Conservation (phyloP, 2,329 filamentous ascomycete species). For the Rasamsonia emersonii region DNA sequence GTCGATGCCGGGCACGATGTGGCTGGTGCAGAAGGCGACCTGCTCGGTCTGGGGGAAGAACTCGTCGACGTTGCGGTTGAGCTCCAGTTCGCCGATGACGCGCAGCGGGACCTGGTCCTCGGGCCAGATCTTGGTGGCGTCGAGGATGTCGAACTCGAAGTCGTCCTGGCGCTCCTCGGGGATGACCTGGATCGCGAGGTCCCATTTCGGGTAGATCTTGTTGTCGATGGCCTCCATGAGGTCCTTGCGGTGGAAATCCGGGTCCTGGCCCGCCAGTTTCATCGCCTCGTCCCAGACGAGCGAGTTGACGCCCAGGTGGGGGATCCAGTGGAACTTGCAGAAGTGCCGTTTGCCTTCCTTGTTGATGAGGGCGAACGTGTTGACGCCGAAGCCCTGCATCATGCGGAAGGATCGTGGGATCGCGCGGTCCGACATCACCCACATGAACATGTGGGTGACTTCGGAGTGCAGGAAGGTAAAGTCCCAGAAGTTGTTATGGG, state of each 20-base stretch:
- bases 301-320: slow-evolving; percentile 65
- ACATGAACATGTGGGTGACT: slow-evolving; percentile 70
- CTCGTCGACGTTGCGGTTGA: slow-evolving; percentile 73
- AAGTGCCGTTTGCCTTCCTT: slow-evolving; percentile 60
- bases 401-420: slow-evolving; percentile 70
- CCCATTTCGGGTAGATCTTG: slow-evolving; percentile 66
- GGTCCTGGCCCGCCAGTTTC: slow-evolving; percentile 65
- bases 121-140: slow-evolving; percentile 80
- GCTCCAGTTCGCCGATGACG: slow-evolving; percentile 69
- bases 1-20: slow-evolving; percentile 70
- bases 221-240: slow-evolving; percentile 64
- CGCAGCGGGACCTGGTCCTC: slow-evolving; percentile 66
- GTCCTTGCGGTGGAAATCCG: slow-evolving; percentile 75
- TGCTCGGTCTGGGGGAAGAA: slow-evolving; percentile 79
- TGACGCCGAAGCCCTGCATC: slow-evolving; percentile 83
- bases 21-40: slow-evolving; percentile 70
- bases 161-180: slow-evolving; percentile 62
- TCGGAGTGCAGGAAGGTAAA: slow-evolving; percentile 61
- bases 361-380: slow-evolving; percentile 65
- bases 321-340: slow-evolving; percentile 71
- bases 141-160: slow-evolving; percentile 79
- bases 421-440: slow-evolving; percentile 65
- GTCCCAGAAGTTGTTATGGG: slow-evolving; percentile 72
- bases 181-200: slow-evolving; percentile 72
- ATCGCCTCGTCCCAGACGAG: slow-evolving; percentile 69